Evolutionary conservation across 805 yeast genomes (phyloP).

Genomic region (Cyberlindnera saturnus): DNA sequence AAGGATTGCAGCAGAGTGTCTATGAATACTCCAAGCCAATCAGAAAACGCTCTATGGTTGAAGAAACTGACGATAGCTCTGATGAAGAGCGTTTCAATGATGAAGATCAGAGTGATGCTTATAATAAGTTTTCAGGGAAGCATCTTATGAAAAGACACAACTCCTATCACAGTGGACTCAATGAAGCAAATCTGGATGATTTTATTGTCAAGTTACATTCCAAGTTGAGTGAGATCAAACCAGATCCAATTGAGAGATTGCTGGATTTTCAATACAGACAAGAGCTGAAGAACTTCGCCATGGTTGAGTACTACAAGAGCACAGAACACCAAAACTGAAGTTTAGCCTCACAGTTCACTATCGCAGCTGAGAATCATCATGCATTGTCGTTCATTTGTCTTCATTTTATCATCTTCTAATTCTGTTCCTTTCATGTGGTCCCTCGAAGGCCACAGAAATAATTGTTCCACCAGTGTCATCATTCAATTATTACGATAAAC

Average conservation of each 20-base stretch:
- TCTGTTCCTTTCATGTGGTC: too few species aligned
- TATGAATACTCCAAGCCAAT: constrained; percentile 1
- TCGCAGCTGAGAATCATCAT: too few species aligned
- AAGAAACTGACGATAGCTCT: neutral
- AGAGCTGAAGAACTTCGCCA: constrained; percentile 13
- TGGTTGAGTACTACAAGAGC: constrained; percentile 5
- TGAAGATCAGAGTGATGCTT: neutral
- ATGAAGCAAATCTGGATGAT: neutral
- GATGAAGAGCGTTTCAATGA: neutral
- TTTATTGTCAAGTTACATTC: neutral
- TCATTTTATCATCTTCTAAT: too few species aligned
- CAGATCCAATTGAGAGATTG: constrained; percentile 12
- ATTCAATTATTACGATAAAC: too few species aligned
- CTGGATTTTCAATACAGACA: constrained; percentile 11
- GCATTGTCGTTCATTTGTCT: too few species aligned
- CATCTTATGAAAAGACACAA: constrained; percentile 12
- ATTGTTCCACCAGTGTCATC: too few species aligned
- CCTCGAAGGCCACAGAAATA: too few species aligned
- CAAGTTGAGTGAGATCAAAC: constrained; percentile 1
- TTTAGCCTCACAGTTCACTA: too few species aligned
- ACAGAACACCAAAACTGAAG: neutral
- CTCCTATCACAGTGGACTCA: constrained; percentile 4
- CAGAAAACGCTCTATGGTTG: constrained; percentile 1
- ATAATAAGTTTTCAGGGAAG: neutral
- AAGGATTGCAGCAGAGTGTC: constrained; percentile 2